Percentiles rank a stretch among this genome's conserved stretches.
These are phyloP conservation scores for Sarocladium oryzae DNA, from an alignment of 2,329 filamentous ascomycete genomes.

Conservation along the genomic window DNA sequence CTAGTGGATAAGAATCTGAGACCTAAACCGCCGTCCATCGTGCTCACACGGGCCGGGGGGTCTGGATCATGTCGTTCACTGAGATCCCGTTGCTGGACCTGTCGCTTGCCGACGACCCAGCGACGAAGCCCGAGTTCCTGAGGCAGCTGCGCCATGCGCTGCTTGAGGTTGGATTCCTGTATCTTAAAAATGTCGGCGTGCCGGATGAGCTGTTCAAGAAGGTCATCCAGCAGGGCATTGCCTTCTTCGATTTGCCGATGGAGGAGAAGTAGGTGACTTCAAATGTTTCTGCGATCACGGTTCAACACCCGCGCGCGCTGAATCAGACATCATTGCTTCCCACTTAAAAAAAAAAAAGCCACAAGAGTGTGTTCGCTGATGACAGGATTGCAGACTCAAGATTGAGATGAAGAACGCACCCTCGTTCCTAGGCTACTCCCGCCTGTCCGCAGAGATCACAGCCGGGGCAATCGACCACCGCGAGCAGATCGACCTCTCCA, in stretches of 20 bases:
- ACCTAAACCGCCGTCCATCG: neutral
- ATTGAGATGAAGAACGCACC: conserved; percentile 70
- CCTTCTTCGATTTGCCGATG: conserved; percentile 69
- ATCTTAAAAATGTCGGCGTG: conserved; percentile 74
- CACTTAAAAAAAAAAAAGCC: too few species aligned
- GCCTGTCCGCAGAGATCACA: conserved; percentile 62
- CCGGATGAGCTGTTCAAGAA: conserved; percentile 55
- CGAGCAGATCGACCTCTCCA: conserved; percentile 83
- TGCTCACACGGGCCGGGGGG: neutral
- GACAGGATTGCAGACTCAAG: conserved; percentile 51
- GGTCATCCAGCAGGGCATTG: conserved; percentile 61
- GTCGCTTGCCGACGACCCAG: conserved; percentile 53
- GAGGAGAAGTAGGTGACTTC: conserved; percentile 71
- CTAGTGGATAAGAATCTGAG: neutral
- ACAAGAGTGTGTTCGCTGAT: too few species aligned
- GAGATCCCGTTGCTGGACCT: conserved; percentile 74
- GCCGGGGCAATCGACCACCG: conserved; percentile 71
- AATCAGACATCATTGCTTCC: too few species aligned
- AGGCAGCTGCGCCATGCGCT: conserved; percentile 65
- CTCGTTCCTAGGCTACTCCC: conserved; percentile 65
- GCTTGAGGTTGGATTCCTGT: conserved; percentile 83
- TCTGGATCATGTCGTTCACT: conserved; percentile 56
- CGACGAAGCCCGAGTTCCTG: conserved; percentile 67
- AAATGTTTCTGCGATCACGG: conserved; percentile 7
- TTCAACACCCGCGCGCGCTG: too few species aligned